These are phyloP conservation scores for Eimeria falciformis DNA, from an alignment of 169 alveolate genomes.

Conservation along the genomic window DNA sequence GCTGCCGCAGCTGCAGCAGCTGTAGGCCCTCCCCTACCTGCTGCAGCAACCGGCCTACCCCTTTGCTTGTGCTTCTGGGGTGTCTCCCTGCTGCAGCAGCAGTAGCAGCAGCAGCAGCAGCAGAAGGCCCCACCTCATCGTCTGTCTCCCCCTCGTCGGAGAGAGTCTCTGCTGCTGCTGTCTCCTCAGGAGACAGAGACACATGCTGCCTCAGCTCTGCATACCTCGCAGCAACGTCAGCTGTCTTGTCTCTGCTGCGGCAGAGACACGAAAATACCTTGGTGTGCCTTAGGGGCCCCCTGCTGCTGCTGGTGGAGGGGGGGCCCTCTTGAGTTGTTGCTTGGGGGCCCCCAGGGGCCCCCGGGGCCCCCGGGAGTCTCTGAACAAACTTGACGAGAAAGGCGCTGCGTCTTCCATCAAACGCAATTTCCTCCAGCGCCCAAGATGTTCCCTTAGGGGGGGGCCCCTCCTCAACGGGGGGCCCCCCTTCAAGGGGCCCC, in stretches of 20 bases:
- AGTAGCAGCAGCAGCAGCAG: conserved; percentile 21
- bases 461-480: neutral
- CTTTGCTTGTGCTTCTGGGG: too few relatives aligned
- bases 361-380: too few relatives aligned
- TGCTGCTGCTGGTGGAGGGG: conserved; percentile 19
- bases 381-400: conserved; percentile 12
- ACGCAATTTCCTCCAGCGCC: conserved; percentile 29
- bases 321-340: too few relatives aligned
- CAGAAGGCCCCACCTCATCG: neutral
- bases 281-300: neutral
- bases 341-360: too few relatives aligned
- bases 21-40: conserved; percentile 22
- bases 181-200: conserved; percentile 22
- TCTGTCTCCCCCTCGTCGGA: conserved; percentile 35
- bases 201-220: conserved; percentile 20
- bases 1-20: conserved; percentile 61
- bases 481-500: conserved; percentile 38
- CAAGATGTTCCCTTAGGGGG: neutral
- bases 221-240: conserved; percentile 22
- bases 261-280: conserved; percentile 30
- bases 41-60: conserved; percentile 15
- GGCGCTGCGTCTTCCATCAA: conserved; percentile 57
- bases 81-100: too few relatives aligned
- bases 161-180: conserved; percentile 1
- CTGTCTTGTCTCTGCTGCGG: conserved; percentile 32